These are phyloP conservation scores for Entomortierella parvispora DNA, from an alignment of 192 early-diverging fungal genomes.

Conservation along the genomic window DNA sequence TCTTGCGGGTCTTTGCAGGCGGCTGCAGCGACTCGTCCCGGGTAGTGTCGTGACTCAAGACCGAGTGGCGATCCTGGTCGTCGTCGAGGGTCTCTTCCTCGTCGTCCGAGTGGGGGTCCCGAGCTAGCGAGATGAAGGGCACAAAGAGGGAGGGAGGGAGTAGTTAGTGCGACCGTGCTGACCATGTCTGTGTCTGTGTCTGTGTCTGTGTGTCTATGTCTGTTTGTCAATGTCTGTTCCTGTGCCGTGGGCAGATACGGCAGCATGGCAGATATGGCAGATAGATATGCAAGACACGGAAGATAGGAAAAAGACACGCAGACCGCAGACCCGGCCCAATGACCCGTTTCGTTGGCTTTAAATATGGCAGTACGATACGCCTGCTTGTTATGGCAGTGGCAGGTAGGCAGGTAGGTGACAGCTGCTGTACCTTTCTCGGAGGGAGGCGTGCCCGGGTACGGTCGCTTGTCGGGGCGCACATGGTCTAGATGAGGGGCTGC, in stretches of 20 bases:
- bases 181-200: neutral
- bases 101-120: constrained; percentile 11
- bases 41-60: constrained; percentile 9
- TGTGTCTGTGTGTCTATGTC: neutral
- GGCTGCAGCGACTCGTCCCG: constrained; percentile 28
- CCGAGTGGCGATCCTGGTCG: constrained; percentile 28
- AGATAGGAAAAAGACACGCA: too few relatives aligned
- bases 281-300: neutral
- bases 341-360: too few relatives aligned
- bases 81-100: constrained; percentile 17
- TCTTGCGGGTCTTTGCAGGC: constrained; percentile 60
- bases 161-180: neutral
- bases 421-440: constrained; percentile 27
- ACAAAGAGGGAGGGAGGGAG: neutral
- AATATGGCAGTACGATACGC: too few relatives aligned
- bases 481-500: neutral
- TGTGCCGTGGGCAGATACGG: neutral
- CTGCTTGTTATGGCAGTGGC: neutral
- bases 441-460: constrained; percentile 23
- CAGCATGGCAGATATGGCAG: neutral
- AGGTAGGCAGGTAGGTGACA: neutral
- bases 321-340: too few relatives aligned
- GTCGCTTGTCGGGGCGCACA: constrained; percentile 34
- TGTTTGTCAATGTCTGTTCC: too few relatives aligned
- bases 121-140: neutral